A percentile compares a stretch with the other conserved stretches of the same genome.
Conservation (phyloP, 306 rosid genomes). For the Prunus fruticosa region DNA sequence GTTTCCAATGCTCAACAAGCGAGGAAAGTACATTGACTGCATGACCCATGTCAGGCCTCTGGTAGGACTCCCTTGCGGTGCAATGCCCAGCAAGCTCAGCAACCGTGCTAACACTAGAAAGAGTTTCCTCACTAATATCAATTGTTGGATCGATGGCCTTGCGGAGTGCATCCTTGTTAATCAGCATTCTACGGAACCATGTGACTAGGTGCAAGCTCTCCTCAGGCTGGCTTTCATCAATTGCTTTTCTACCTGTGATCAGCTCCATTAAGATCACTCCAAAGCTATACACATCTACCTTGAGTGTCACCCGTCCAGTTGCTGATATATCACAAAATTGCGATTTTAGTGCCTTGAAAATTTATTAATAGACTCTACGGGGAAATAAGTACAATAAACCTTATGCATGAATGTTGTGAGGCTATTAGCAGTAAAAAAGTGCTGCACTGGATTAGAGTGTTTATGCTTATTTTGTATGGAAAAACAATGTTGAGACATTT, state of each 20-base stretch:
- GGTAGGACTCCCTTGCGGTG: constrained; percentile 70
- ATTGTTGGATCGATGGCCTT: constrained; percentile 61
- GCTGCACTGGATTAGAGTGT: background rate
- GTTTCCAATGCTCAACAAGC: constrained; percentile 81
- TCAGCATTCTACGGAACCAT: constrained; percentile 67
- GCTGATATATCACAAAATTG: constrained; percentile 38
- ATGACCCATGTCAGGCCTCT: constrained; percentile 85
- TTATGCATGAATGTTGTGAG: constrained; percentile 4
- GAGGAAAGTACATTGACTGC: constrained; percentile 73
- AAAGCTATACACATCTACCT: constrained; percentile 83
- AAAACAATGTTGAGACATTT: background rate
- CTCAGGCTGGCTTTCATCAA: constrained; percentile 69
- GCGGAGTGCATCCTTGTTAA: constrained; percentile 36
- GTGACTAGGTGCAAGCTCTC: constrained; percentile 77
- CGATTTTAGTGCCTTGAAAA: constrained; percentile 2
- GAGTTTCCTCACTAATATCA: constrained; percentile 51
- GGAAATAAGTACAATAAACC: background rate
- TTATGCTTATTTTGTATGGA: background rate
- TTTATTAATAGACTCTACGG: background rate
- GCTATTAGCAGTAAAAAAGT: background rate
- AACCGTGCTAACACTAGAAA: constrained; percentile 42
- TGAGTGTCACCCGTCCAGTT: constrained; percentile 79
- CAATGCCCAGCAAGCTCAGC: constrained; percentile 87
- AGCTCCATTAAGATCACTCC: constrained; percentile 97
- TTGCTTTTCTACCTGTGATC: constrained; percentile 72